Evolutionary conservation across 257 asterid genomes (phyloP).

Genomic region (Plantago elongata): DNA sequence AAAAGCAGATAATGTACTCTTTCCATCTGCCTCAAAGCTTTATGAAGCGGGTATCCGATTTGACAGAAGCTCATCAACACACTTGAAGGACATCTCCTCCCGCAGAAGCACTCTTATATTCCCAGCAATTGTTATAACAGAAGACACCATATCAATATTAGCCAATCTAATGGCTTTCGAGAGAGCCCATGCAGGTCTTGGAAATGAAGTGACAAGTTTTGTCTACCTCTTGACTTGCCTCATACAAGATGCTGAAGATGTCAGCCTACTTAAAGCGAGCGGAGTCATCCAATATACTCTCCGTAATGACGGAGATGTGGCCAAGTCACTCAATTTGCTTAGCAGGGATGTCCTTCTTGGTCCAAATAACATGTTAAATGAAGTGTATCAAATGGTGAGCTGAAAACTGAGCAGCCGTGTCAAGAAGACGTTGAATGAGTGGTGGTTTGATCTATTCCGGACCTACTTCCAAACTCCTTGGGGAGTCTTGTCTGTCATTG

Average conservation of each 20-base stretch:
- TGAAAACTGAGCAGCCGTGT: slow-evolving; percentile 13
- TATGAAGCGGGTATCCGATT: slow-evolving; percentile 32
- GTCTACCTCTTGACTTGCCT: slow-evolving; percentile 33
- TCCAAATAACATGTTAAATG: slow-evolving; percentile 12
- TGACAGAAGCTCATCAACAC: slow-evolving; percentile 13
- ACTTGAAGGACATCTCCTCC: slow-evolving; percentile 29
- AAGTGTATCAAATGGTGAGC: slow-evolving; percentile 19
- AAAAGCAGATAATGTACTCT: neutral
- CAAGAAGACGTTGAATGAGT: neutral
- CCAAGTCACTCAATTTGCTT: slow-evolving; percentile 30
- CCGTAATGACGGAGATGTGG: slow-evolving; percentile 35
- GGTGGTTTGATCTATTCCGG: slow-evolving; percentile 29
- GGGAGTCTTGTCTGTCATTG: slow-evolving; percentile 25
- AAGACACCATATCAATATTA: slow-evolving; percentile 17
- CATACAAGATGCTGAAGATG: slow-evolving; percentile 31
- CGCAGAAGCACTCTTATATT: slow-evolving; percentile 21
- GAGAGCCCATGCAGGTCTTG: slow-evolving; percentile 31
- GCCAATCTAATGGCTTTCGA: slow-evolving; percentile 39
- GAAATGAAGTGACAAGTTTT: slow-evolving; percentile 37
- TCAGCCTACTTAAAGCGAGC: slow-evolving; percentile 25
- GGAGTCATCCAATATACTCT: slow-evolving; percentile 31
- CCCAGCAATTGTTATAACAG: slow-evolving; percentile 29
- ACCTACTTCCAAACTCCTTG: slow-evolving; percentile 27
- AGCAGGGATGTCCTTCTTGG: slow-evolving; percentile 26
- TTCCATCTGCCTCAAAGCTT: slow-evolving; percentile 36